Base-by-base conservation (phyloP, 139 green algal genomes). In the Chlorella vulgaris region DNA sequence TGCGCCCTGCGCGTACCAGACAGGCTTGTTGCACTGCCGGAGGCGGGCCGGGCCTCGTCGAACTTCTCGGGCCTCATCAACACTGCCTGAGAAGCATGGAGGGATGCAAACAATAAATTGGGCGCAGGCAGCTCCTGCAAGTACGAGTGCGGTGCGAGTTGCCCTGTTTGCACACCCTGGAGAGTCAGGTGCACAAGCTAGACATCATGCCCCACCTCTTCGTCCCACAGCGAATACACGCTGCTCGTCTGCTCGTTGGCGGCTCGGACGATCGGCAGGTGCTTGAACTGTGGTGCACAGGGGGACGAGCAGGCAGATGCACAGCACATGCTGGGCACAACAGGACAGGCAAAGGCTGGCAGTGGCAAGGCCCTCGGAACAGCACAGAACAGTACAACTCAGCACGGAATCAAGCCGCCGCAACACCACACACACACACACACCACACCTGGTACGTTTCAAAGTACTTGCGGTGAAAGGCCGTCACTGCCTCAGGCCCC, bases 191-290 rank as follows among this genome's bases (percentile, higher is more conserved):
- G 3, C 5, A 62, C 6, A 62, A 21, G 7, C 28, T 4, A 74
- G 36, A n/a, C 38, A n/a, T 21, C 1, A 21, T 3, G n/a, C 36
- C 0, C 6, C 58, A 58, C 74, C 61, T 81, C 76, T 18, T 82
- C 76, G 22, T 82, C 76, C 76, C 76, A 82, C 61, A 82, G 35
- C 62, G 33, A 67, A 43, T 63, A 82, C n/a, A 73, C 76, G 26
- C 76, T 82, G 62, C 33, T 19, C 0, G 62, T 53, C 21, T 51
- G 7, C 63, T 66, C 76, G 13, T 82, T 74, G n/a, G 66, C 76
- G 0, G 76, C 76, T 0, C 63, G 47, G 40, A 82, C 76, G 28
- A 82, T 33, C 0, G 76, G 61, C n/a, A 82, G 39, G 63, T 82
- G 76, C 63, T 82, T 82, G 63, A 66, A 75, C 63, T 71, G 71